Evolutionary conservation across 768 basidiomycete genomes (phyloP), one percentile per base, ranked within the genome.

Genomic region (Russula olivacea): DNA sequence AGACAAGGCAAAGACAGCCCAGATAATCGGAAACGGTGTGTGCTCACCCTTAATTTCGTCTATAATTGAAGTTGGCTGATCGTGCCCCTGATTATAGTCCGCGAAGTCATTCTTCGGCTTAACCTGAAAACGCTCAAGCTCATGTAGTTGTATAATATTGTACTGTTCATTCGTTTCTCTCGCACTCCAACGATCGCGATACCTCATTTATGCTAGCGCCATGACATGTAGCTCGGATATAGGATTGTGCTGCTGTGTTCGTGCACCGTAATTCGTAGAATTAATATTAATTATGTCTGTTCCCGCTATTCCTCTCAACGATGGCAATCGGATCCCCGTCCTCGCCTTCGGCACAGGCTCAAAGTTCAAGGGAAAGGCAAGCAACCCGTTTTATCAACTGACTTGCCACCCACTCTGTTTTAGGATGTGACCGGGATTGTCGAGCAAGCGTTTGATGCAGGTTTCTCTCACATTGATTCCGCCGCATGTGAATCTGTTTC

Each of bases 1-100:
- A n/a, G 89, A 92, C 74, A 90, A 87, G 62, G 80, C 81, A 71
- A 78, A 80, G 67, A 92, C 90, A 41, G 78, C 81, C 43, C 85
- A 80, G 17, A 91, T 92, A 69, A 91, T 92, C 68, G 76, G 83
- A 38, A 81, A 80, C 64, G 89, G 89, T 90, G 68, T 61, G 83
- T 74, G 9, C 38, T 38, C 6, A 11, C 9, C 2, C 32, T 28
- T 11, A 5, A 40, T 25, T 6, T 15, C 21, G n/a, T 40, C 10
- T 19, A 10, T 30, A 6, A 45, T 45, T 4, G 14, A 23, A 14
- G 23, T 23, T 0, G 12, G 21, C 48, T 49, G 48, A 49, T 28
- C 14, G 14, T 28, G 15, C 15, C 23, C 10, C 14, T 28, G 25
- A 17, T 45, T 2, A 52, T 57, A 88, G 87, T 88, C 36, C 83